These are phyloP conservation scores for Starmerella asiatica DNA, from an alignment of 805 yeast species.

Conservation along the genomic window DNA sequence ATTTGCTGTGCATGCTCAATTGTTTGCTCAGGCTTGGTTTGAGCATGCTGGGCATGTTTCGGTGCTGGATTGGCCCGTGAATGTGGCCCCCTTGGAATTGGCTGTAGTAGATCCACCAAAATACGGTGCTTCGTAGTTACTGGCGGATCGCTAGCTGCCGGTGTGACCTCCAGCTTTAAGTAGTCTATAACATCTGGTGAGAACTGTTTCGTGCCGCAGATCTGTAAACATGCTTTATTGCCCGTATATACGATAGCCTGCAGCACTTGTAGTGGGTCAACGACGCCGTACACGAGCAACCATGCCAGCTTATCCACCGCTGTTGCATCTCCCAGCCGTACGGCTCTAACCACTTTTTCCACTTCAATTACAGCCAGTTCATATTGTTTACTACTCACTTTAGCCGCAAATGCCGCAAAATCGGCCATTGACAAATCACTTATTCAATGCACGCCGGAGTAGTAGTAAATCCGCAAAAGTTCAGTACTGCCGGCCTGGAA, in stretches of 20 bases:
- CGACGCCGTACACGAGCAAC: constrained; percentile 6
- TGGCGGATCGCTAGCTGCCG: background rate
- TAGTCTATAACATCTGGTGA: constrained; percentile 7
- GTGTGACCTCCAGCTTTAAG: background rate
- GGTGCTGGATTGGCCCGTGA: background rate
- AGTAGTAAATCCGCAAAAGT: background rate
- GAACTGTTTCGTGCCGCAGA: constrained; percentile 10
- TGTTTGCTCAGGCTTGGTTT: too few species aligned
- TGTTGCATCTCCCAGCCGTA: too few species aligned
- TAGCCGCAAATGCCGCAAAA: too few species aligned
- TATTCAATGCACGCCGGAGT: constrained; percentile 3
- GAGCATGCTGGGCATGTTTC: too few species aligned
- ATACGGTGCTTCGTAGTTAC: background rate
- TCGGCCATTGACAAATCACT: too few species aligned
- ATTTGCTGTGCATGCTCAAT: too few species aligned
- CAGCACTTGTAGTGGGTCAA: constrained; percentile 8
- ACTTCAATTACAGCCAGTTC: too few species aligned
- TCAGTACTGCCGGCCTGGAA: constrained; percentile 2
- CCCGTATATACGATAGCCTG: constrained; percentile 3
- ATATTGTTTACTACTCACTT: too few species aligned
- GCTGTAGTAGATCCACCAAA: constrained; percentile 1
- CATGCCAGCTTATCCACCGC: constrained; percentile 6
- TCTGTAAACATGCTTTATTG: background rate
- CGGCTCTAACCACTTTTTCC: too few species aligned
- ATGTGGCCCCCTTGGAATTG: background rate